Base-by-base conservation (phyloP, 805 yeast species). In the Phaffomyces thermotolerans region DNA sequence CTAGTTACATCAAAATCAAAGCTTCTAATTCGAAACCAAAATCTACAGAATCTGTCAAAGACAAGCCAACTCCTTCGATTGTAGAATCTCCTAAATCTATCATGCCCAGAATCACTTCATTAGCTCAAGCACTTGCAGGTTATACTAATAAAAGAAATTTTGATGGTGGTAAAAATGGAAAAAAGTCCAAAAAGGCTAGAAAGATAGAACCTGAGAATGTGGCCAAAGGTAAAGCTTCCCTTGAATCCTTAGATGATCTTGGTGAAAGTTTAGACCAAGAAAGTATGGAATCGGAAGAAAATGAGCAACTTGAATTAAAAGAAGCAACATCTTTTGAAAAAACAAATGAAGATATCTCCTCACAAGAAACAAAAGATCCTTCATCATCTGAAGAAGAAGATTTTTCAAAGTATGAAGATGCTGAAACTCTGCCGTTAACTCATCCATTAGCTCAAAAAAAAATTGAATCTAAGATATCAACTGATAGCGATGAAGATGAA, bases 1-100 rank as follows among this genome's bases (percentile, higher is more conserved):
- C 74, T 4, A 64, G 68, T 48, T 83, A 79, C 61, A 69, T 73
- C 44, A 56, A 41, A 36, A 55, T 58, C 20, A 57, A 59, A 7
- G 18, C 42, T 4, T 14, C 38, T 20, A 41, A 45, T 32, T 14
- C 45, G 35, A 35, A 39, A 36, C 39, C 48, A 36, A 31, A 31
- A 12, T 37, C 43, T 3, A 10, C 20, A 22, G 23, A 31, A 13
- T 7, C 36, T 22, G 13, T 5, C 13, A 9, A 17, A 17, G n/a
- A 17, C 14, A 33, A 17, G 17, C 12, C 36, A n/a, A 3, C 17
- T 9, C 10, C 15, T 7, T 6, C 6, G 24, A 12, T 22, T 6
- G 24, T 13, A 15, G 34, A 38, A 18, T 20, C 34, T 20, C 34
- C 25, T 8, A 37, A 37, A 43, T 42, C 46, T 4, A 52, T 38